phyloP scores from a whole-genome alignment of 768 basidiomycete species.

The Trametes villosa region DNA sequence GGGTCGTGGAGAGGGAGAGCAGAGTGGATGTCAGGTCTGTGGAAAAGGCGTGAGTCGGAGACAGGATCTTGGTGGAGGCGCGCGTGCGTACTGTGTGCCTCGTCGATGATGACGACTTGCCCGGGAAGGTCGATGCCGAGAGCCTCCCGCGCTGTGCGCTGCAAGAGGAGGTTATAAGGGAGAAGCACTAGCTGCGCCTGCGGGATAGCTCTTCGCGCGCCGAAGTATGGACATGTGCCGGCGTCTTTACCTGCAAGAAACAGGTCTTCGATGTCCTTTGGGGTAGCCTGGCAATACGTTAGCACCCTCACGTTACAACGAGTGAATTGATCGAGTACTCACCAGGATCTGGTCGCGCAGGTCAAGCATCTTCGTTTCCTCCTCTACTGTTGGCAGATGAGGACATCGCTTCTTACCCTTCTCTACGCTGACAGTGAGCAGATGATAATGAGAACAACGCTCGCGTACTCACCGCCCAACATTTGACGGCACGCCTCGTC shows the following conservation, averaged over 20 bases:
- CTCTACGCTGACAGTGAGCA: constrained; percentile 42
- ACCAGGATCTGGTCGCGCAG: constrained; percentile 89
- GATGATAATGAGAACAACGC: neutral
- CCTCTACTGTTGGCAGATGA: constrained; percentile 70
- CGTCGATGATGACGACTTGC: constrained; percentile 91
- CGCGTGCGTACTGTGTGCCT: constrained; percentile 97
- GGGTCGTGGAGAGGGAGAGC: constrained; percentile 79
- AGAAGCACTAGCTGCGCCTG: constrained; percentile 94
- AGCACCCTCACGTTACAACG: neutral
- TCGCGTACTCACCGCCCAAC: constrained; percentile 26
- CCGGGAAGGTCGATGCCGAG: constrained; percentile 83
- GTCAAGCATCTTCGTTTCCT: constrained; percentile 74
- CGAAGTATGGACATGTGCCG: constrained; percentile 91
- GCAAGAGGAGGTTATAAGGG: constrained; percentile 91
- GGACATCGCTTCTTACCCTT: constrained; percentile 73
- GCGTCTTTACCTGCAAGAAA: constrained; percentile 69
- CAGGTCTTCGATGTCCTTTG: constrained; percentile 95
- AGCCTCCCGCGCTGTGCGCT: constrained; percentile 81
- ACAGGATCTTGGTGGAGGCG: constrained; percentile 4
- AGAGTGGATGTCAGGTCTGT: constrained; percentile 89
- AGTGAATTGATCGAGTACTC: constrained; percentile 25
- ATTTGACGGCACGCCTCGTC: constrained; percentile 90
- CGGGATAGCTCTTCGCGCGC: constrained; percentile 82
- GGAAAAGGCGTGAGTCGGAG: neutral
- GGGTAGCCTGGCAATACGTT: constrained; percentile 60